Evolutionary conservation across 2,329 filamentous ascomycete genomes (phyloP), one percentile per base, ranked within the genome.

Genomic region (Fusarium sp.): DNA sequence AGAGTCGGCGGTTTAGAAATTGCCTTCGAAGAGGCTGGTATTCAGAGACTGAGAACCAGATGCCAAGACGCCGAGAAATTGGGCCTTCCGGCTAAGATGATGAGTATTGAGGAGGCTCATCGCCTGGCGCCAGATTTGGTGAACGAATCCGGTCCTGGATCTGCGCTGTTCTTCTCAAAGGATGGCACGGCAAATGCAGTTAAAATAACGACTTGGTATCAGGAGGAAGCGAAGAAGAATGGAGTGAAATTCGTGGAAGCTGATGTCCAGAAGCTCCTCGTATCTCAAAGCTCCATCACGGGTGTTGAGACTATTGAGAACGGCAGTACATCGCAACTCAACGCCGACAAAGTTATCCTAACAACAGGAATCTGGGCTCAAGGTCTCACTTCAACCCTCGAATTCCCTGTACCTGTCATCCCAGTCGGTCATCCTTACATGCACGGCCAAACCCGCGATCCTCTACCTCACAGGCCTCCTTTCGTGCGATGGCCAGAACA

Each of bases 321-420:
- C 1, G 25, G 20, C 2, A 15, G 15, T 6, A 24, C 34, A 7
- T 24, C 27, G 3, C 54, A 55, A 6, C 20, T 75, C 5, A 24
- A 24, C 2, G 70, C 73, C 1, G 52, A 65, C n/a, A 75, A 66
- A n/a, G 68, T 74, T 9, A 56, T 75, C 18, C 51, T 75, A 1
- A 71, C 73, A 2, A 75, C 73, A 1, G 73, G 73, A 5, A 66
- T 75, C 1, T 75, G 73, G 73, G 73, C 72, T 0, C 72, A 72
- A n/a, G 67, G 62, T 8, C 63, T 75, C 1, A 57, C 68, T 20
- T 56, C 51, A 10, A 18, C 27, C 1, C 51, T 75, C 14, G 10
- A 47, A 0, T 66, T 75, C 6, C 73, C 73, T 8, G 54, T 73
- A 0, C 72, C 73, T 1, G 72, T 75, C 1, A 58, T 75, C 5